Percentiles rank a stretch among this genome's conserved stretches.
Evolutionary conservation across 345 rosid species (phyloP).

Genomic region (Melastoma malabathricum): DNA sequence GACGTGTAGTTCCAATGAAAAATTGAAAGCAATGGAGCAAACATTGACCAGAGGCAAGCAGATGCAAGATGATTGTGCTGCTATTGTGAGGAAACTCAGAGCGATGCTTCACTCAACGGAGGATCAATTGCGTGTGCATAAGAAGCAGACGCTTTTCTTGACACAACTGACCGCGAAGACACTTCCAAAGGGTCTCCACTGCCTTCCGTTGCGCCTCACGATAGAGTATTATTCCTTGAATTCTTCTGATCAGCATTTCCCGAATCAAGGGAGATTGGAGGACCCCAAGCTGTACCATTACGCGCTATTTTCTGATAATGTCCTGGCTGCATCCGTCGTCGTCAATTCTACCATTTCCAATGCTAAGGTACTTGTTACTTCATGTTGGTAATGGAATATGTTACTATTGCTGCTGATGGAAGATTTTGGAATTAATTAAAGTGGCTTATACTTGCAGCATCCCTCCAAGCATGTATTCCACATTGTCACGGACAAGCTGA

Average conservation of each 20-base stretch:
- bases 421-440: slow-evolving; percentile 1
- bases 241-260: slow-evolving; percentile 53
- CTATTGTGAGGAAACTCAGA: slow-evolving; percentile 74
- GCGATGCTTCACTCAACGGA: slow-evolving; percentile 97
- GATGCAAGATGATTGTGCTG: slow-evolving; percentile 82
- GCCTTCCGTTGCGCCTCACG: slow-evolving; percentile 92
- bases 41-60: slow-evolving; percentile 70
- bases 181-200: slow-evolving; percentile 93
- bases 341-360: slow-evolving; percentile 74
- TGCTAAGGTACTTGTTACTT: slow-evolving; percentile 48
- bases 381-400: slow-evolving; percentile 1
- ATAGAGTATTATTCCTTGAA: slow-evolving; percentile 56
- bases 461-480: slow-evolving; percentile 87
- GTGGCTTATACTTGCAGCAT: slow-evolving; percentile 32
- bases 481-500: slow-evolving; percentile 84
- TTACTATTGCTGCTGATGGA: slow-evolving; percentile 1
- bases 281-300: slow-evolving; percentile 58
- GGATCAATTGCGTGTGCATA: slow-evolving; percentile 91
- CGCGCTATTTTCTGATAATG: slow-evolving; percentile 91
- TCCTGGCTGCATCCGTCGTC: slow-evolving; percentile 86
- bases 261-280: slow-evolving; percentile 64
- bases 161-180: slow-evolving; percentile 95
- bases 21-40: slow-evolving; percentile 75
- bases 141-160: slow-evolving; percentile 85
- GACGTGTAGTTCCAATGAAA: slow-evolving; percentile 51